Percentiles rank a stretch among this genome's conserved stretches.
Conservation (phyloP, 768 basidiomycete genomes). For the Amanita rubescens region DNA sequence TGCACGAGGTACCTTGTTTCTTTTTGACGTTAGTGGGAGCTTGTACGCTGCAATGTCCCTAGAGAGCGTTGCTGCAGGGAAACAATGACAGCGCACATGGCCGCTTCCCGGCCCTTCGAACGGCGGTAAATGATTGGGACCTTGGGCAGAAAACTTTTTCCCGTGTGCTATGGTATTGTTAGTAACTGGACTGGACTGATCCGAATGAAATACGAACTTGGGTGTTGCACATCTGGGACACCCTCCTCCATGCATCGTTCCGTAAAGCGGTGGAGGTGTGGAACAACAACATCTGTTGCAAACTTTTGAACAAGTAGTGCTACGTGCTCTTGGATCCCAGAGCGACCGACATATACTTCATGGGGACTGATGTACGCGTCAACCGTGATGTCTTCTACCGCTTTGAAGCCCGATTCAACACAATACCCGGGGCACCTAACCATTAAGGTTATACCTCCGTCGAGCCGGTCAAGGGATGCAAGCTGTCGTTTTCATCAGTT, state of each 20-base stretch:
- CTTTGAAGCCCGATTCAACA: neutral
- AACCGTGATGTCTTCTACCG: slow-evolving; percentile 1
- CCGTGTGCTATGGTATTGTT: neutral
- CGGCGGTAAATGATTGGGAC: slow-evolving; percentile 6
- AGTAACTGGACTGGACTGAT: neutral
- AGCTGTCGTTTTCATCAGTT: neutral
- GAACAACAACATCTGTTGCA: slow-evolving; percentile 9
- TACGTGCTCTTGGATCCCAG: slow-evolving; percentile 2
- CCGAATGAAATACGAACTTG: neutral
- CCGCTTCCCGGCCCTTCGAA: neutral
- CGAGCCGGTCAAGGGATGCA: slow-evolving; percentile 8
- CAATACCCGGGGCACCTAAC: slow-evolving; percentile 4
- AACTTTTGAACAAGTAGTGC: slow-evolving; percentile 10
- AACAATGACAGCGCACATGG: slow-evolving; percentile 3
- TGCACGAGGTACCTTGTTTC: neutral
- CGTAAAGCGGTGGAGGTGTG: slow-evolving; percentile 10
- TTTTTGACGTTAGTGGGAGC: neutral
- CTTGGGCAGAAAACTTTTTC: neutral
- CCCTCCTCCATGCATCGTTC: slow-evolving; percentile 1
- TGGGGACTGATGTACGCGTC: slow-evolving; percentile 7
- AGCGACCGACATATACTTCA: slow-evolving; percentile 1
- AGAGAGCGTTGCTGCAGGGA: neutral
- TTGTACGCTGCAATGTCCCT: slow-evolving; percentile 3
- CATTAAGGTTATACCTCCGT: slow-evolving; percentile 9
- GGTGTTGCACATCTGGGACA: neutral